A percentile compares a stretch with the other conserved stretches of the same genome.
These are phyloP conservation scores for Knufia fluminis DNA, from an alignment of 2,329 filamentous ascomycete genomes.

Conservation along the genomic window DNA sequence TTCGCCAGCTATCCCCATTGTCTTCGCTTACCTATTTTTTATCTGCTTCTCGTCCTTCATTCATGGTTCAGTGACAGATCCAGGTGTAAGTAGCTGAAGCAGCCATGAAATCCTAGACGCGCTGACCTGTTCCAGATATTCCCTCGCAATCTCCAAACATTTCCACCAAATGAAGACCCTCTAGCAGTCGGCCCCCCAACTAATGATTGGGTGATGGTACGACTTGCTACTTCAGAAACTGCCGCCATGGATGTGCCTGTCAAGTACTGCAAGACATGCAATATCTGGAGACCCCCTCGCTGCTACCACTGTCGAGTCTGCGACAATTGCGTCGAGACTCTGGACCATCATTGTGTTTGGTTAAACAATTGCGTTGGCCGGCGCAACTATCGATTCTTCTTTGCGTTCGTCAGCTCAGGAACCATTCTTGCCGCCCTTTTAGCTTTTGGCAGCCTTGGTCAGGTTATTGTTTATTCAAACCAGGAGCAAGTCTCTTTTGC, in stretches of 20 bases:
- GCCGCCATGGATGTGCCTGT: conserved; percentile 96
- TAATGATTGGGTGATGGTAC: conserved; percentile 89
- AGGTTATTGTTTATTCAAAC: conserved; percentile 64
- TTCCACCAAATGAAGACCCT: conserved; percentile 78
- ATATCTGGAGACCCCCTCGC: conserved; percentile 91
- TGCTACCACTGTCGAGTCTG: conserved; percentile 94
- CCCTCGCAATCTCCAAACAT: conserved; percentile 81
- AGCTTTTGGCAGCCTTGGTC: conserved; percentile 66
- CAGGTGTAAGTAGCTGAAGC: conserved; percentile 60
- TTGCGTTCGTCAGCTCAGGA: conserved; percentile 75
- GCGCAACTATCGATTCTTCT: conserved; percentile 97
- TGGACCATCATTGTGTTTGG: conserved; percentile 98
- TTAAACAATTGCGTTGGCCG: conserved; percentile 96
- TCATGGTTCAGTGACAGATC: conserved; percentile 85
- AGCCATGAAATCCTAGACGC: no score
- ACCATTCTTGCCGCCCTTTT: conserved; percentile 69
- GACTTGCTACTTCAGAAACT: conserved; percentile 62
- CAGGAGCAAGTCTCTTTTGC: conserved; percentile 58
- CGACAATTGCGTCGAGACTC: conserved; percentile 93
- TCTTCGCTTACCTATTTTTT: conserved; percentile 86
- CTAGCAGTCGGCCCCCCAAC: conserved; percentile 72
- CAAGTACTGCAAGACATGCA: conserved; percentile 96
- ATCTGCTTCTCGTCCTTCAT: conserved; percentile 88
- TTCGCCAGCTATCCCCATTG: conserved; percentile 77
- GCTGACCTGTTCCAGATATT: conserved; percentile 57